Percentiles rank a stretch among this genome's conserved stretches.
Conservation (phyloP, 2,329 filamentous ascomycete genomes). For the Fusarium anthophilum region DNA sequence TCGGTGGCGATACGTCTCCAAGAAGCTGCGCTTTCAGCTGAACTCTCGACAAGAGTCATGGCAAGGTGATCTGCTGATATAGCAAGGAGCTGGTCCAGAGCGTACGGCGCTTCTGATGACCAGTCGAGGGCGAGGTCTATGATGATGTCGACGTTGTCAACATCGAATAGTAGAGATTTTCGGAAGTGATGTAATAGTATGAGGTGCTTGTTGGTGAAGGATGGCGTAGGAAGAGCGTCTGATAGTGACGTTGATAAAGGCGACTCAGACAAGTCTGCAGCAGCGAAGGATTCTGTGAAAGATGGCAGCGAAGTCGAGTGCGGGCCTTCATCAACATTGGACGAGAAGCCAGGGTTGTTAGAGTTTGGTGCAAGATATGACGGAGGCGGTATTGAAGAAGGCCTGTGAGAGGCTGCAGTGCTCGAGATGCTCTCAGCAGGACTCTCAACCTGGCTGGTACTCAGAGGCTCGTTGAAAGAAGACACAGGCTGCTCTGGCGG, state of each 20-base stretch:
- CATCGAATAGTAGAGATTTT: slow-evolving; percentile 38
- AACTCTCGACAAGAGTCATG: slow-evolving; percentile 29
- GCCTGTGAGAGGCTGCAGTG: slow-evolving; percentile 7
- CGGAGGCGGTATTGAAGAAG: slow-evolving; percentile 25
- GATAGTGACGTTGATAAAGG: slow-evolving; percentile 12
- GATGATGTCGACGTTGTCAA: slow-evolving; percentile 35
- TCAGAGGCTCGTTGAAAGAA: slow-evolving; percentile 1
- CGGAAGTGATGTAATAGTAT: slow-evolving; percentile 52
- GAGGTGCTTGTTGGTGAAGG: slow-evolving; percentile 52
- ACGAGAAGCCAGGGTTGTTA: not conserved
- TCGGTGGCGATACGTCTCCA: slow-evolving; percentile 52
- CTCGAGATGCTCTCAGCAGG: slow-evolving; percentile 36
- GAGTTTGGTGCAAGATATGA: slow-evolving; percentile 11
- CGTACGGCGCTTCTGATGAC: slow-evolving; percentile 52
- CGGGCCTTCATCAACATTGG: slow-evolving; percentile 1
- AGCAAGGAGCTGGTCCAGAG: slow-evolving; percentile 59
- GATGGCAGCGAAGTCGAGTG: slow-evolving; percentile 35
- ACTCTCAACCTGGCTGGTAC: slow-evolving; percentile 29
- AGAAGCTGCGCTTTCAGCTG: slow-evolving; percentile 25
- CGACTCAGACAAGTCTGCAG: slow-evolving; percentile 21
- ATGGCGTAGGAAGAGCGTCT: slow-evolving; percentile 22
- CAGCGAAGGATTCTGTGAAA: slow-evolving; percentile 31
- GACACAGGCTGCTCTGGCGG: slow-evolving; percentile 8
- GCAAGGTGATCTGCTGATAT: slow-evolving; percentile 54
- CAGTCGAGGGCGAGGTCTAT: slow-evolving; percentile 47